Evolutionary conservation across 2,329 filamentous ascomycete species (phyloP), one percentile per base, ranked within the genome.

Genomic region (Paecilomyces dactylethromorphus): DNA sequence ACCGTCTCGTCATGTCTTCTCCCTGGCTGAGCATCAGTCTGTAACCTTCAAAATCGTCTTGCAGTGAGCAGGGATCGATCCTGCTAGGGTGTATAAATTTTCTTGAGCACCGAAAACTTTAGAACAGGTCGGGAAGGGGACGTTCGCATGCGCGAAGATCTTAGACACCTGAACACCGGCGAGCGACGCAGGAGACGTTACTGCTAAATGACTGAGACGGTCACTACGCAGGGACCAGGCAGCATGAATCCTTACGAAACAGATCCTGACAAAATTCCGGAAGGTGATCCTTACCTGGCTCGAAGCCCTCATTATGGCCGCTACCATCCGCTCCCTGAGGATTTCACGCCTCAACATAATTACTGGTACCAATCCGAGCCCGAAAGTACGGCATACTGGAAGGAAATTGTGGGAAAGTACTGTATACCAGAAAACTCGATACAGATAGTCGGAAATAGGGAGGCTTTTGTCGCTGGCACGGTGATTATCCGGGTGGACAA

Each of bases 401-500:
- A 74, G 58, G 63, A 64, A 5, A 61, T 72, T 8, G 68, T 74
- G 57, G 65, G 64, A 21, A 64, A 66, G 54, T 68, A 68, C 21
- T 74, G 70, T 45, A 71, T 61, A 1, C 61, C 69, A 3, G 65
- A 74, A 55, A 67, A 73, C 57, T 71, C 66, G 10, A 65, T 75
- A 33, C 68, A 73, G 55, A 58, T 60, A 11, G 62, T 66, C 3
- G 70, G 70, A 12, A 60, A 61, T 22, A 67, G 74, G 56, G 69
- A 74, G 49, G 69, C 63, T 21, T 76, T 71, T 52, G 71, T 70
- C 58, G 63, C 66, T 35, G 74, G 74, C 45, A 73, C 69, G 55
- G 64, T 76, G 45, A 67, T 75, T 26, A 69, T 77, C 56, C 66
- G 71, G 59, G 68, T 75, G 22, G 74, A 76, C 57, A 63, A 65